These are phyloP conservation scores for Botrytis cinerea DNA, from an alignment of 2,329 filamentous ascomycete species.

Conservation along the genomic window DNA sequence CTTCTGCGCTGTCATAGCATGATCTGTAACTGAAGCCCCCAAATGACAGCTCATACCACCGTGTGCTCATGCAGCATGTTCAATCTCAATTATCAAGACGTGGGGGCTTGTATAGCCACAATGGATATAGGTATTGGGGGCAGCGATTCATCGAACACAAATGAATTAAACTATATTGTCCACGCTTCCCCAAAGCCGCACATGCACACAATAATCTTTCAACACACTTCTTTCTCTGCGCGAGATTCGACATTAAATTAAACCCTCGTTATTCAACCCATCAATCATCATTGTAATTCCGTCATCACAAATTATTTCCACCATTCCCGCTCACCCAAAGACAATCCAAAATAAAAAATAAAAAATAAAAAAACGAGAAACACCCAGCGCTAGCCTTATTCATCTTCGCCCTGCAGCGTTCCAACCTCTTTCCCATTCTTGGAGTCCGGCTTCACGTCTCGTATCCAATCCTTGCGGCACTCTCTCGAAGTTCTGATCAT, in stretches of 20 bases:
- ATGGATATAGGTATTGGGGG: not conserved
- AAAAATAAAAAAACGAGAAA: not conserved
- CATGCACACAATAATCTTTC: not conserved
- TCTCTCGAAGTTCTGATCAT: conserved; percentile 27
- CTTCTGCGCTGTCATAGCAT: not conserved
- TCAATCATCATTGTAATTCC: not conserved
- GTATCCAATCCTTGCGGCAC: conserved; percentile 17
- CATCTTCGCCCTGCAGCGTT: conserved; percentile 7
- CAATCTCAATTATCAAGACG: too few species aligned
- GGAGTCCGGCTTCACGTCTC: conserved; percentile 7
- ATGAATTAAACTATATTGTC: conserved; percentile 2
- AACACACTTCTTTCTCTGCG: not conserved
- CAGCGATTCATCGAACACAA: not conserved
- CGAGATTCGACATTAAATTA: not conserved
- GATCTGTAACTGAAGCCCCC: not conserved
- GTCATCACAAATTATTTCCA: too few species aligned
- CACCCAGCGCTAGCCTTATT: too few species aligned
- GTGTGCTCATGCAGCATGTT: not conserved
- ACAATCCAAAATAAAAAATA: fast-evolving
- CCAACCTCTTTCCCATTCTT: conserved; percentile 29
- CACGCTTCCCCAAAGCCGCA: not conserved
- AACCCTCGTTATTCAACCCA: too few species aligned
- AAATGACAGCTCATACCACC: too few species aligned
- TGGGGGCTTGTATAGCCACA: conserved; percentile 5
- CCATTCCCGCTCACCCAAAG: too few species aligned